Percentiles rank a stretch among this genome's conserved stretches.
Conservation (phyloP, 352 stramenopile genomes). For the Phytophthora meadii region DNA sequence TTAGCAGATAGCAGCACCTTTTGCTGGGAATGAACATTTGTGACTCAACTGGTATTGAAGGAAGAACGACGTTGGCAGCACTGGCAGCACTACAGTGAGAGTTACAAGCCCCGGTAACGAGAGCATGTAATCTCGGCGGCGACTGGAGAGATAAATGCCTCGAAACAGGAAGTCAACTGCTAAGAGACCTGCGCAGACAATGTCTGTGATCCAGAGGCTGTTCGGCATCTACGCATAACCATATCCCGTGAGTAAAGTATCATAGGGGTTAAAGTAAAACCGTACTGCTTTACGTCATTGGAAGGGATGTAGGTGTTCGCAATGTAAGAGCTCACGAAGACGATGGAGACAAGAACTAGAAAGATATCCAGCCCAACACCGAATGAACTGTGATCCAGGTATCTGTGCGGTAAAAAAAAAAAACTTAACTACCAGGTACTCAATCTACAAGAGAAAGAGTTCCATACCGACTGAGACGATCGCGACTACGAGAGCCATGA, state of each 20-base stretch:
- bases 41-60: conserved; percentile 71
- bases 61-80: conserved; percentile 77
- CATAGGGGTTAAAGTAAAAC: not conserved
- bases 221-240: conserved; percentile 48
- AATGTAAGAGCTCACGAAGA: conserved; percentile 76
- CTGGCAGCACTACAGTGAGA: conserved; percentile 70
- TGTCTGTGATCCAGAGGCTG: conserved; percentile 68
- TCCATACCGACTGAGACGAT: conserved; percentile 39
- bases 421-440: not conserved
- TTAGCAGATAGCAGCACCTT: not conserved
- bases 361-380: conserved; percentile 36
- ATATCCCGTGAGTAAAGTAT: no score
- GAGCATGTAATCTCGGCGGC: conserved; percentile 68
- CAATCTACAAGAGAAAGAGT: not conserved
- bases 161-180: conserved; percentile 74
- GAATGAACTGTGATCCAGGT: conserved; percentile 39
- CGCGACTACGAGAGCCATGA: conserved; percentile 30
- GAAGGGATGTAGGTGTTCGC: conserved; percentile 73
- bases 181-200: conserved; percentile 71
- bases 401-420: conserved; percentile 13
- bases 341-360: conserved; percentile 45
- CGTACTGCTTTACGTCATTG: conserved; percentile 42
- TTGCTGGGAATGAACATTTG: no score
- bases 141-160: conserved; percentile 73
- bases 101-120: conserved; percentile 68